A percentile compares a stretch with the other conserved stretches of the same genome.
These are phyloP conservation scores for Trametes versicolor DNA, from an alignment of 1,284 basidiomycete genomes.

Conservation along the genomic window DNA sequence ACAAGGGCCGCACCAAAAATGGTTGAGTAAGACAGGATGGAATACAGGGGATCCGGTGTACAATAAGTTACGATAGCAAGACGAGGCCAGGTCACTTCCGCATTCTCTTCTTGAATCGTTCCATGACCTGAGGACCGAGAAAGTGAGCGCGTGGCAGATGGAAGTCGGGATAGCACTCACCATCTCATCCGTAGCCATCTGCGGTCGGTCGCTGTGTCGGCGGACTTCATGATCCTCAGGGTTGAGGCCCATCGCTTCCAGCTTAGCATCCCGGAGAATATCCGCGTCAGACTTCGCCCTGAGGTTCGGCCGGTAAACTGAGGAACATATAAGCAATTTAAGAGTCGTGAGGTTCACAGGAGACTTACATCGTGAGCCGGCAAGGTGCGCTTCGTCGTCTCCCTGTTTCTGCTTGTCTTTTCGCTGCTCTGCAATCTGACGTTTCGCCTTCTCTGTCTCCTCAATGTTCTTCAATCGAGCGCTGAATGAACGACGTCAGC, in stretches of 20 bases:
- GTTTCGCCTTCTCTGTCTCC: conserved; percentile 95
- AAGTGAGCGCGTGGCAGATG: not conserved
- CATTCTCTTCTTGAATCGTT: conserved; percentile 89
- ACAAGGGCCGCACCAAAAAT: no score
- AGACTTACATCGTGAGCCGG: conserved; percentile 78
- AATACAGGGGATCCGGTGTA: conserved; percentile 1
- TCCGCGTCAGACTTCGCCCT: conserved; percentile 86
- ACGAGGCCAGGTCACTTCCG: conserved; percentile 56
- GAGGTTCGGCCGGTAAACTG: conserved; percentile 86
- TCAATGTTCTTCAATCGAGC: conserved; percentile 94
- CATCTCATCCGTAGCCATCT: conserved; percentile 92
- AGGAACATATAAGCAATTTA: conserved; percentile 14
- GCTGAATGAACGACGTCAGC: conserved; percentile 51
- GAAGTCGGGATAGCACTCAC: conserved; percentile 55
- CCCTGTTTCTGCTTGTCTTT: conserved; percentile 62
- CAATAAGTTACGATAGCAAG: conserved; percentile 16
- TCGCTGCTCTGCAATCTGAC: conserved; percentile 79
- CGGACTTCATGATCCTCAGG: conserved; percentile 60
- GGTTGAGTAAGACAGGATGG: not conserved
- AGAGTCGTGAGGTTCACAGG: no score
- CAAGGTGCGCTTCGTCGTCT: conserved; percentile 82
- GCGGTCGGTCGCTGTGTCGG: conserved; percentile 63
- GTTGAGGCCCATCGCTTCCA: conserved; percentile 82
- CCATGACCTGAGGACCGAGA: conserved; percentile 69
- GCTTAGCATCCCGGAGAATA: conserved; percentile 85